A percentile compares a stretch with the other conserved stretches of the same genome.
Evolutionary conservation across 106 monocot genomes (phyloP).

Genomic region (Iris macrosiphon): DNA sequence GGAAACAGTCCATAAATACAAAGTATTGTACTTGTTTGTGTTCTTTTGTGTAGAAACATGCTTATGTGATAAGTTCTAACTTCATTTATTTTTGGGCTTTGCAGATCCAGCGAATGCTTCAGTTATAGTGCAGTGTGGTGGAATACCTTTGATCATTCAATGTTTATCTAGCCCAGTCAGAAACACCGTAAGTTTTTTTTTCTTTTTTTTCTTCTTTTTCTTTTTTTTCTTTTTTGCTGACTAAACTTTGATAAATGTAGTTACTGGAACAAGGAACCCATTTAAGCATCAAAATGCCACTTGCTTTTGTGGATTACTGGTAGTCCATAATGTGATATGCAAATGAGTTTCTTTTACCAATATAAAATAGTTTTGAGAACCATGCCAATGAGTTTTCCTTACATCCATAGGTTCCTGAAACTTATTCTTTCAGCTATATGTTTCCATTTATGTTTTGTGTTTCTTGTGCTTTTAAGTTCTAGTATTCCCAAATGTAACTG

Average conservation of each 20-base stretch:
- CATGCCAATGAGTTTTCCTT: background rate
- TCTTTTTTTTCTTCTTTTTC: no score
- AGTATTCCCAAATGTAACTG: background rate
- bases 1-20: background rate
- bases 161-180: constrained; percentile 87
- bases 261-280: background rate
- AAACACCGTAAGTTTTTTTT: constrained; percentile 94
- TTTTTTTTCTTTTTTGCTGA: no score
- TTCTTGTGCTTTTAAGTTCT: background rate
- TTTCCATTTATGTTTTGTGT: background rate
- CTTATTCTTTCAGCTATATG: no score
- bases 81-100: background rate
- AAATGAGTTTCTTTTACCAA: no score
- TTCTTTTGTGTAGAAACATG: background rate
- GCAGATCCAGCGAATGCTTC: constrained; percentile 84
- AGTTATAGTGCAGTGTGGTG: constrained; percentile 64
- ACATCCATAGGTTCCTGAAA: background rate
- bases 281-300: background rate
- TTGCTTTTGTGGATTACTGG: background rate
- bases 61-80: background rate
- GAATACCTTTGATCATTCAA: constrained; percentile 80
- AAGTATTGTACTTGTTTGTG: background rate
- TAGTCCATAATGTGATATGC: no score
- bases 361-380: background rate
- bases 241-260: no score